These are phyloP conservation scores for slime mould (Dictyostelium discoideum) DNA, from an alignment of 78 protist genomes.

Conservation along the genomic window DNA sequence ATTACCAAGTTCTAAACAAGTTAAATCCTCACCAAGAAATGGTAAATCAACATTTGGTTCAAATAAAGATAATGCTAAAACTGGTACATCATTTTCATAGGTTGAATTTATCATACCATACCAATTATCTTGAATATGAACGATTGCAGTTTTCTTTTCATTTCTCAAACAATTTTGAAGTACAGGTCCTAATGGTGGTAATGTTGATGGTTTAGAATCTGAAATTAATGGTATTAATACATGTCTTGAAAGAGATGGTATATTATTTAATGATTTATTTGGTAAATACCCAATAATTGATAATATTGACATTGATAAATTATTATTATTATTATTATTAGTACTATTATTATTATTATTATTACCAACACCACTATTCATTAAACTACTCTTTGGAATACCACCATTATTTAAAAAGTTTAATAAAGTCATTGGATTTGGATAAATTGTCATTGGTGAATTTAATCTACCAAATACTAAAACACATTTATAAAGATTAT, in stretches of 20 bases:
- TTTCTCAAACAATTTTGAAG: background rate
- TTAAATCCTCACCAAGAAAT: background rate
- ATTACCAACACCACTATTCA: background rate
- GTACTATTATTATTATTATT: too few relatives aligned
- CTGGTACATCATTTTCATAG: constrained; percentile 24
- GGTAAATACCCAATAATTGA: constrained; percentile 55
- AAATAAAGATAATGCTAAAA: constrained; percentile 2
- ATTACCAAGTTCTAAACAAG: constrained; percentile 25
- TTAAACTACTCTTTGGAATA: background rate
- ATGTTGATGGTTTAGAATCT: background rate
- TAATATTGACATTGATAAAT: background rate
- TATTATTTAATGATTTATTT: background rate
- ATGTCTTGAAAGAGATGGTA: constrained; percentile 18
- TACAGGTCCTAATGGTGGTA: constrained; percentile 71
- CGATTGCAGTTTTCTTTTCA: constrained; percentile 39
- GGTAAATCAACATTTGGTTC: constrained; percentile 23
- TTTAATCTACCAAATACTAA: constrained; percentile 59
- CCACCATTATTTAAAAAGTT: background rate
- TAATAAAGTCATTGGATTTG: constrained; percentile 24
- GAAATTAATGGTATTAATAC: constrained; percentile 43
- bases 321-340: background rate
- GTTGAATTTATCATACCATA: constrained; percentile 35
- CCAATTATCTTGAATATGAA: constrained; percentile 34
- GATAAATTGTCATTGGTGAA: constrained; percentile 53
- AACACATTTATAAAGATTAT: constrained; percentile 15